phyloP scores from a whole-genome alignment of 306 rosid genomes.

The Coriaria nepalensis region DNA sequence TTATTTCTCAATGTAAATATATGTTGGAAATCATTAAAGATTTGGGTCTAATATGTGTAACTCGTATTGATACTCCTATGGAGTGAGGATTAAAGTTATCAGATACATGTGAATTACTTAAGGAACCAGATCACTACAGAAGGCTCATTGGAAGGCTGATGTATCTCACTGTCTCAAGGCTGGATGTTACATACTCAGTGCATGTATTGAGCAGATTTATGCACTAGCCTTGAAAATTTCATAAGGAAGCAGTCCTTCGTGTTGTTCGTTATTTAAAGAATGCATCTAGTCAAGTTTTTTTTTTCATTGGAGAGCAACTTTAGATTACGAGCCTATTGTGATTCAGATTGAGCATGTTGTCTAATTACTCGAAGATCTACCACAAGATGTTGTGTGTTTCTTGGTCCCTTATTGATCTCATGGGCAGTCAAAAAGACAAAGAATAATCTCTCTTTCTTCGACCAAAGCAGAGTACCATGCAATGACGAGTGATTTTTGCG shows the following conservation, averaged over 20 bases:
- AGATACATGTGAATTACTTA: not conserved
- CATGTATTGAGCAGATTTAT: not conserved
- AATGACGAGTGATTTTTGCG: not conserved
- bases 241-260: not conserved
- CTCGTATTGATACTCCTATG: not conserved
- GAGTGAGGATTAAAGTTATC: not conserved
- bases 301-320: not conserved
- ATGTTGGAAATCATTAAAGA: not conserved
- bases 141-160: not conserved
- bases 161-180: not conserved
- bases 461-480: not conserved
- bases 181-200: not conserved
- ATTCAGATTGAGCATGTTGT: not conserved
- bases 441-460: not conserved
- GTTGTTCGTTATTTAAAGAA: not conserved
- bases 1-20: not conserved
- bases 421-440: too few relatives aligned
- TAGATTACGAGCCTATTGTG: not conserved
- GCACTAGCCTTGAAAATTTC: not conserved
- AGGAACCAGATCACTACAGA: not conserved
- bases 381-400: not conserved
- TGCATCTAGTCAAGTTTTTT: not conserved
- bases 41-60: not conserved
- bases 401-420: not conserved
- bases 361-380: not conserved